phyloP scores from a whole-genome alignment of 2,329 filamentous ascomycete genomes.

The Aschersonia sp. region DNA sequence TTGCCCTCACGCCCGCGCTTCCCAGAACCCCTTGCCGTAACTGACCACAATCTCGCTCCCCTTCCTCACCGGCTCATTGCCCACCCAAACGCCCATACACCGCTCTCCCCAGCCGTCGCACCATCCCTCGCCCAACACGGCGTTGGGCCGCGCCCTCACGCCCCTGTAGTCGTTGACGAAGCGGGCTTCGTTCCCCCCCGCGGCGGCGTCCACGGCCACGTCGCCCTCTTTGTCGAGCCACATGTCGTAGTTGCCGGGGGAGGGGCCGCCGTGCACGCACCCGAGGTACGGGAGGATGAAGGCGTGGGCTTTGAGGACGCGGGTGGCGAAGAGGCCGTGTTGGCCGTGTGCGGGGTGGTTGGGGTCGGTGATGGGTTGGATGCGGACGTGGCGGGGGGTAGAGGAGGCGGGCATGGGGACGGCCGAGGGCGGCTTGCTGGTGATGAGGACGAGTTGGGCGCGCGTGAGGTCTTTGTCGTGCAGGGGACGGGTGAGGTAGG shows the following conservation, averaged over 20 bases:
- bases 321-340: slow-evolving; percentile 43
- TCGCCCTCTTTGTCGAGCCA: slow-evolving; percentile 43
- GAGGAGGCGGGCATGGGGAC: slow-evolving; percentile 18
- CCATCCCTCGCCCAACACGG: slow-evolving; percentile 46
- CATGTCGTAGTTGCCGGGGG: slow-evolving; percentile 42
- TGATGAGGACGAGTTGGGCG: slow-evolving; percentile 24
- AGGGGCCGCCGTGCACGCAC: slow-evolving; percentile 27
- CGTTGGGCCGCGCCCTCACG: slow-evolving; percentile 36
- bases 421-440: slow-evolving; percentile 10
- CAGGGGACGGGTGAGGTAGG: slow-evolving; percentile 36
- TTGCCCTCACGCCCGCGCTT: slow-evolving; percentile 5
- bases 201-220: slow-evolving; percentile 45
- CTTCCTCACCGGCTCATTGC: slow-evolving; percentile 16
- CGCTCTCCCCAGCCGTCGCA: slow-evolving; percentile 27
- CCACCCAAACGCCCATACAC: neutral
- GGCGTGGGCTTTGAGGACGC: slow-evolving; percentile 34
- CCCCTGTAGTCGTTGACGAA: slow-evolving; percentile 56
- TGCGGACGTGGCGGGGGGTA: slow-evolving; percentile 37
- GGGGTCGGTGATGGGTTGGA: slow-evolving; percentile 34
- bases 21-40: slow-evolving; percentile 56
- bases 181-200: slow-evolving; percentile 46
- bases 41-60: slow-evolving; percentile 52
- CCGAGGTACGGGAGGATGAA: slow-evolving; percentile 51
- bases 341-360: slow-evolving; percentile 45
- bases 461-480: slow-evolving; percentile 31